Conservation (phyloP, 129 eudicot species). For the Heracleum sosnowskyi region DNA sequence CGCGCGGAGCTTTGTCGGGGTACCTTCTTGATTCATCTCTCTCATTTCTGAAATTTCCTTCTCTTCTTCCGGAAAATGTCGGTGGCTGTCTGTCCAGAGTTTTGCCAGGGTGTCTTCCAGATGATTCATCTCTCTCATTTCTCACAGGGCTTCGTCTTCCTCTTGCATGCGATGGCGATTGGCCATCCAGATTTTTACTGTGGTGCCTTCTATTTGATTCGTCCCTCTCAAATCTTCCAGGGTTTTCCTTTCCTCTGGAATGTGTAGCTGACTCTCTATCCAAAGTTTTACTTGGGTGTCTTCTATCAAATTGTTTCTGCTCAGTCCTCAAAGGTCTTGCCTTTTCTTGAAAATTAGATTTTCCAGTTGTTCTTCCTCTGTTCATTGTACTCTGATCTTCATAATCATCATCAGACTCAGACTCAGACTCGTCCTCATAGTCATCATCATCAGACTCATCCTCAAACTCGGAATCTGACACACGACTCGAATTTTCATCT, state of each 20-base stretch:
- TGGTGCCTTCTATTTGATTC: neutral
- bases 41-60: neutral
- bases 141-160: neutral
- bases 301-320: slow-evolving; percentile 6
- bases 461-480: slow-evolving; percentile 30
- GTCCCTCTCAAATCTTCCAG: neutral
- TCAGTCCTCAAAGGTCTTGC: slow-evolving; percentile 3
- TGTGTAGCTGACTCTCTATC: neutral
- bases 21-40: neutral
- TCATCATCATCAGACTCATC: slow-evolving; percentile 24
- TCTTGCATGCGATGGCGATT: neutral
- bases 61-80: neutral
- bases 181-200: neutral
- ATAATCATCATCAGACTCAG: neutral
- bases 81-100: neutral
- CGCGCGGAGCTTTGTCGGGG: neutral
- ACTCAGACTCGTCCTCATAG: slow-evolving; percentile 24
- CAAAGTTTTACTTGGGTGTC: neutral
- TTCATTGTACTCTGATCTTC: slow-evolving; percentile 9
- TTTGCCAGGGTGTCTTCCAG: neutral
- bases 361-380: slow-evolving; percentile 17
- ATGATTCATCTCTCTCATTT: neutral
- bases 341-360: slow-evolving; percentile 7
- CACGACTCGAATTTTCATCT: slow-evolving; percentile 21
- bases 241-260: neutral